These are phyloP conservation scores for Fusarium proliferatum DNA, from an alignment of 2,329 filamentous ascomycete species.

Conservation along the genomic window DNA sequence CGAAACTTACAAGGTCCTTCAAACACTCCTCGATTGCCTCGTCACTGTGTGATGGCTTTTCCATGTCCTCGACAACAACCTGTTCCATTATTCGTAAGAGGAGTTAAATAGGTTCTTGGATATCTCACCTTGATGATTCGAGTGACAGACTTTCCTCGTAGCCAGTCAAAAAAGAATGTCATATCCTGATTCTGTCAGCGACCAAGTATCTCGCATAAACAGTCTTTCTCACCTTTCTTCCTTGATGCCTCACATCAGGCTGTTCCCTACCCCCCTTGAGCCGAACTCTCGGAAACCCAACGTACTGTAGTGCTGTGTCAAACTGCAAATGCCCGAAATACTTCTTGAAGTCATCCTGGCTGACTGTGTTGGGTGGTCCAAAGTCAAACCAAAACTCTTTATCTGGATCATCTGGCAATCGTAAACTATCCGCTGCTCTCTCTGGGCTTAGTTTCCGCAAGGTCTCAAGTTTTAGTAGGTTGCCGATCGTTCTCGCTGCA, in stretches of 20 bases:
- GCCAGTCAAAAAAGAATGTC: constrained; percentile 18
- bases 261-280: not conserved
- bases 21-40: constrained; percentile 12
- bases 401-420: not conserved
- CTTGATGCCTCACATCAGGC: not conserved
- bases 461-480: not conserved
- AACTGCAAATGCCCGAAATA: constrained; percentile 16
- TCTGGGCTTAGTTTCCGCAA: not conserved
- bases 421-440: not conserved
- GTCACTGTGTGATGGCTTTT: constrained; percentile 20
- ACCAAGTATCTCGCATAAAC: too few species aligned
- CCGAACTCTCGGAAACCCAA: constrained; percentile 10
- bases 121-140: constrained; percentile 11
- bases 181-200: not conserved
- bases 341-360: not conserved
- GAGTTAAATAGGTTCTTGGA: fast-evolving
- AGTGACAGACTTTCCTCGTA: not conserved
- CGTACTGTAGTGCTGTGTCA: constrained; percentile 7
- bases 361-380: not conserved
- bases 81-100: not conserved
- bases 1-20: not conserved
- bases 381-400: constrained; percentile 1
- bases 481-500: not conserved
- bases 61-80: constrained; percentile 18
- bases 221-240: not conserved